These are phyloP conservation scores for Mycothermus thermophilus DNA, from an alignment of 495 filamentous ascomycete genomes.

Conservation along the genomic window DNA sequence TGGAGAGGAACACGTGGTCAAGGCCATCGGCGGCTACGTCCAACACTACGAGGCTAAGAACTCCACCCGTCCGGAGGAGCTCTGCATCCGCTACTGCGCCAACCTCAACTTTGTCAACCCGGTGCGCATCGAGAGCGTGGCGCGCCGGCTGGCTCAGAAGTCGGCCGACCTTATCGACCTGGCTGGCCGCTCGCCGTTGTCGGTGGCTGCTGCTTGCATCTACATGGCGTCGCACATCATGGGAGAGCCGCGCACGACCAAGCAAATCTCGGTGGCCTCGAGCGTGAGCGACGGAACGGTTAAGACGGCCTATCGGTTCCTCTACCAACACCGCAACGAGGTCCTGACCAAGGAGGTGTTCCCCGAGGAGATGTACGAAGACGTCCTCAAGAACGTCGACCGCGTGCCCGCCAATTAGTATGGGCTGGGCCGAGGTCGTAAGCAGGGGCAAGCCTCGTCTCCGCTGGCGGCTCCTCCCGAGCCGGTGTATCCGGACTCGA, in stretches of 20 bases:
- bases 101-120: conserved; percentile 52
- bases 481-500: too few species aligned
- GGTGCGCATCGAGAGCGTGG: conserved; percentile 53
- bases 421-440: too few species aligned
- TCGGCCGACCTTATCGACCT: conserved; percentile 61
- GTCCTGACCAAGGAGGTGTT: conserved; percentile 67
- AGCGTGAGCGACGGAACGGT: conserved; percentile 94
- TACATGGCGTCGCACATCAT: conserved; percentile 83
- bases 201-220: conserved; percentile 87
- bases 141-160: conserved; percentile 57
- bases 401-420: too few species aligned
- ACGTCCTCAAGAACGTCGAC: conserved; percentile 21
- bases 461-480: too few species aligned
- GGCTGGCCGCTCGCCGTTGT: conserved; percentile 86
- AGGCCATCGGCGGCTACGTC: conserved; percentile 27
- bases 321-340: conserved; percentile 57
- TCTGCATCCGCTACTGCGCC: conserved; percentile 80
- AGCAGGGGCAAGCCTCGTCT: background rate
- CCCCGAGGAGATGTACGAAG: conserved; percentile 47
- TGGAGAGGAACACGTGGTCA: conserved; percentile 23
- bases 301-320: conserved; percentile 79
- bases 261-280: conserved; percentile 67
- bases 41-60: conserved; percentile 59
- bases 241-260: conserved; percentile 61
- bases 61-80: conserved; percentile 68